A percentile compares a stretch with the other conserved stretches of the same genome.
These are phyloP conservation scores for Protomyces macrosporus DNA, from an alignment of 1,139 yeast species.

Conservation along the genomic window DNA sequence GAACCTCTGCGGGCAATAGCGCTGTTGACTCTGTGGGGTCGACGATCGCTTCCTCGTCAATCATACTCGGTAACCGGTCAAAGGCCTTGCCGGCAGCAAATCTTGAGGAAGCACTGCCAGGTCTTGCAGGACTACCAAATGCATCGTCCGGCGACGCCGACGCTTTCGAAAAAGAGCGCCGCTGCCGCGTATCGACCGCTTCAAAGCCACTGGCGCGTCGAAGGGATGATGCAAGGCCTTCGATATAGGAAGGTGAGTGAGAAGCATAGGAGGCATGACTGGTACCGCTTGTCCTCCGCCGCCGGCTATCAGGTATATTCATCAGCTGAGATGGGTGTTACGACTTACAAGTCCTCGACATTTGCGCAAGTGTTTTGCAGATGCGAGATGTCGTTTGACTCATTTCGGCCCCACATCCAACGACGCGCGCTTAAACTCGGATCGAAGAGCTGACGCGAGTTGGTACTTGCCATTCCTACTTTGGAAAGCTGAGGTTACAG, in stretches of 20 bases:
- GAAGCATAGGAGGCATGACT: not conserved
- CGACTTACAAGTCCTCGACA: not conserved
- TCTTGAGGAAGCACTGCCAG: not conserved
- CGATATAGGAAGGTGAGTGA: constrained; percentile 1
- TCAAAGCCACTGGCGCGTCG: constrained; percentile 6
- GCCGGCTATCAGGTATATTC: not conserved
- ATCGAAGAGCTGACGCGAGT: too few relatives aligned
- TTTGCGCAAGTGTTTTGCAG: not conserved
- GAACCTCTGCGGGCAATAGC: not conserved
- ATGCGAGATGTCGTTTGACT: not conserved
- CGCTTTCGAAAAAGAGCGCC: not conserved
- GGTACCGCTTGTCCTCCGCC: not conserved
- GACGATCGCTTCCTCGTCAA: not conserved
- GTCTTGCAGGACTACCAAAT: not conserved
- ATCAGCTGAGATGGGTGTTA: not conserved
- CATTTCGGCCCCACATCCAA: not conserved
- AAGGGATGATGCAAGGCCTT: constrained; percentile 20
- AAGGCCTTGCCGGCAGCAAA: not conserved
- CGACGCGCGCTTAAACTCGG: too few relatives aligned
- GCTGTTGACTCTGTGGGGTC: not conserved
- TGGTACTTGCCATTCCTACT: too few relatives aligned
- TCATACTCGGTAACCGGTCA: not conserved
- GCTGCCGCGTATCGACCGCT: constrained; percentile 7
- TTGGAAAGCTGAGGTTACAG: too few relatives aligned
- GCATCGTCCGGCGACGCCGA: not conserved